phyloP scores from a whole-genome alignment of 1,284 basidiomycete genomes.

The Ganoderma lucidum region DNA sequence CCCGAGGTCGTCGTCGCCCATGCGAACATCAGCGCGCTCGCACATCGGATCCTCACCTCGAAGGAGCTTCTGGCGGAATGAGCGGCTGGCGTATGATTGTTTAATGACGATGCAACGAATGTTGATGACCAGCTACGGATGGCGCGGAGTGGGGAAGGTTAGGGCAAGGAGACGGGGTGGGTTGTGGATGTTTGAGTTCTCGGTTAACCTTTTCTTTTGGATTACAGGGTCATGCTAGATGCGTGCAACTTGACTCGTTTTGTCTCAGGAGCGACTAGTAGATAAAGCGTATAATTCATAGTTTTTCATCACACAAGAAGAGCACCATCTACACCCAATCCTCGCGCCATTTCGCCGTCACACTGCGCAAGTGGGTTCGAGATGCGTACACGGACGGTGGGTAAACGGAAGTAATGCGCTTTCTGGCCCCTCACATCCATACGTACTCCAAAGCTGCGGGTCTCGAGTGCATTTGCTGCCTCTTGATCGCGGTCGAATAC shows the following conservation, averaged over 20 bases:
- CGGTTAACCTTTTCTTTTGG: not conserved
- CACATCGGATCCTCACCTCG: slow-evolving; percentile 85
- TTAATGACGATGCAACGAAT: not conserved
- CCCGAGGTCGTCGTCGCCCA: slow-evolving; percentile 93
- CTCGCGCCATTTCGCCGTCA: not conserved
- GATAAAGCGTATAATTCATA: not conserved
- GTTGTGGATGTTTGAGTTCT: not conserved
- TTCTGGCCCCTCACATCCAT: not conserved
- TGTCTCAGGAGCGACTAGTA: not conserved
- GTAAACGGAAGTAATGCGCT: not conserved
- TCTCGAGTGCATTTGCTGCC: not conserved
- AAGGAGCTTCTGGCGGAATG: slow-evolving; percentile 65
- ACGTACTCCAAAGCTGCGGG: not conserved
- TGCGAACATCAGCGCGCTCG: slow-evolving; percentile 86
- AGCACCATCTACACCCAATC: not conserved
- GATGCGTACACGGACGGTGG: not conserved
- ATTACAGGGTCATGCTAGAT: not conserved
- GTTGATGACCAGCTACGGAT: not conserved
- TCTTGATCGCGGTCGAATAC: not conserved
- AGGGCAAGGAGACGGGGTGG: not conserved
- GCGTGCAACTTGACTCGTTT: not conserved
- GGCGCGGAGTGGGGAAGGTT: not conserved
- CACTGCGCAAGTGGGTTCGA: not conserved
- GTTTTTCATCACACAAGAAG: not conserved
- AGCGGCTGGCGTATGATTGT: not conserved